Evolutionary conservation across 2,329 filamentous ascomycete species (phyloP).

Genomic region (Pochonia chlamydosporia): DNA sequence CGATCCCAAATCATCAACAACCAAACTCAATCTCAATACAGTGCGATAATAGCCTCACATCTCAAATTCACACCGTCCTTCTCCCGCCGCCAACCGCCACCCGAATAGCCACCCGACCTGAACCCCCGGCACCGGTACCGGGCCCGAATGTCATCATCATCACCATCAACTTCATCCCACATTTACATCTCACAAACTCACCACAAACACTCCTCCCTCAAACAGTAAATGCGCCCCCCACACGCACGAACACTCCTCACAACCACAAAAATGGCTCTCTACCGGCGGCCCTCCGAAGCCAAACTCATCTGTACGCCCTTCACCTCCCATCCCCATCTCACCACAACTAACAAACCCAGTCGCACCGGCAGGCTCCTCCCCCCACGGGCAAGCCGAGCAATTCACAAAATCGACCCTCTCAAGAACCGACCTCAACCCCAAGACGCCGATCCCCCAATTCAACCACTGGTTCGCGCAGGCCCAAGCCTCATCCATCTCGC

Average conservation of each 20-base stretch:
- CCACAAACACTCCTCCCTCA: too few relatives aligned
- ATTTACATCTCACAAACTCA: too few relatives aligned
- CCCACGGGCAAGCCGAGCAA: slow-evolving; percentile 64
- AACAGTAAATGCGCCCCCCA: slow-evolving; percentile 18
- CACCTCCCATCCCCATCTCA: not conserved
- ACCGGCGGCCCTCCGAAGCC: slow-evolving; percentile 20
- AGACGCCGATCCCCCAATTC: slow-evolving; percentile 76
- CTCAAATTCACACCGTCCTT: too few relatives aligned
- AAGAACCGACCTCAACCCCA: slow-evolving; percentile 51
- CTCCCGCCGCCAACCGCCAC: not conserved
- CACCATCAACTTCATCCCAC: too few relatives aligned
- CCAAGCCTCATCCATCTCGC: slow-evolving; percentile 51
- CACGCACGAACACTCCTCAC: slow-evolving; percentile 13
- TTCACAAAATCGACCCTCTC: slow-evolving; percentile 62
- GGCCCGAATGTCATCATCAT: too few relatives aligned
- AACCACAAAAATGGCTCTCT: slow-evolving; percentile 37
- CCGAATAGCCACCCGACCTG: not conserved
- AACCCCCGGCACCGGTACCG: too few relatives aligned
- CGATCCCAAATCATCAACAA: too few relatives aligned
- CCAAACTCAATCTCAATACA: too few relatives aligned
- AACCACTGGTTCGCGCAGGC: slow-evolving; percentile 81
- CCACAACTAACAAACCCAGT: slow-evolving; percentile 32
- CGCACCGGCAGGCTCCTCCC: slow-evolving; percentile 55
- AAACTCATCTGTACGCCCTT: slow-evolving; percentile 45
- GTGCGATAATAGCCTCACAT: too few relatives aligned